These are phyloP conservation scores for Biscogniauxia mediterranea DNA, from an alignment of 2,329 filamentous ascomycete species.

Conservation along the genomic window DNA sequence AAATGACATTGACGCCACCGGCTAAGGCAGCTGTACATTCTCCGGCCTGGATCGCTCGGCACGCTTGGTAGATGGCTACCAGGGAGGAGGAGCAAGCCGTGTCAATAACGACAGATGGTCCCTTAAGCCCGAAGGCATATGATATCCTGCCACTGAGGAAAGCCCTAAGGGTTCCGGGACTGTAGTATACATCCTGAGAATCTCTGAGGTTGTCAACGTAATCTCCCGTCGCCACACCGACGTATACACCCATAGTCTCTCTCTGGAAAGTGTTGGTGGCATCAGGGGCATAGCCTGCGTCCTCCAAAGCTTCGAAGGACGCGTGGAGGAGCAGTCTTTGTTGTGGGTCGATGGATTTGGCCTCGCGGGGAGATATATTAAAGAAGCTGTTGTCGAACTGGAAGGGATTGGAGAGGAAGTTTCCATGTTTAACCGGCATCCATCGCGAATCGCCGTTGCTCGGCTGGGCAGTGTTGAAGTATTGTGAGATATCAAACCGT, in stretches of 20 bases:
- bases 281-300: conserved; percentile 26
- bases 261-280: conserved; percentile 18
- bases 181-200: conserved; percentile 31
- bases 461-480: neutral
- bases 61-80: conserved; percentile 33
- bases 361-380: conserved; percentile 20
- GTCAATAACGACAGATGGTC: conserved; percentile 26
- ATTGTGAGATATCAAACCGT: conserved; percentile 11
- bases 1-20: conserved; percentile 21
- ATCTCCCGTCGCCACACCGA: conserved; percentile 29
- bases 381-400: conserved; percentile 20
- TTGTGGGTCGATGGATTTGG: conserved; percentile 22
- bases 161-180: conserved; percentile 20
- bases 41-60: conserved; percentile 10
- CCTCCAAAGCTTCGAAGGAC: conserved; percentile 20
- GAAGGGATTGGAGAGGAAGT: conserved; percentile 17
- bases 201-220: conserved; percentile 31
- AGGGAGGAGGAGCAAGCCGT: conserved; percentile 34
- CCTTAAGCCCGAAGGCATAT: conserved; percentile 29
- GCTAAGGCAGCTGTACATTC: conserved; percentile 20
- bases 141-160: conserved; percentile 25
- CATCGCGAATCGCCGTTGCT: neutral
- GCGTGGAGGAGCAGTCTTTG: conserved; percentile 20
- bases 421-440: conserved; percentile 8
- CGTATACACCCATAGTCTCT: conserved; percentile 30